Percentiles rank a stretch among this genome's conserved stretches.
Conservation (phyloP, 331 rosid species). For the Dryas integrifolia region DNA sequence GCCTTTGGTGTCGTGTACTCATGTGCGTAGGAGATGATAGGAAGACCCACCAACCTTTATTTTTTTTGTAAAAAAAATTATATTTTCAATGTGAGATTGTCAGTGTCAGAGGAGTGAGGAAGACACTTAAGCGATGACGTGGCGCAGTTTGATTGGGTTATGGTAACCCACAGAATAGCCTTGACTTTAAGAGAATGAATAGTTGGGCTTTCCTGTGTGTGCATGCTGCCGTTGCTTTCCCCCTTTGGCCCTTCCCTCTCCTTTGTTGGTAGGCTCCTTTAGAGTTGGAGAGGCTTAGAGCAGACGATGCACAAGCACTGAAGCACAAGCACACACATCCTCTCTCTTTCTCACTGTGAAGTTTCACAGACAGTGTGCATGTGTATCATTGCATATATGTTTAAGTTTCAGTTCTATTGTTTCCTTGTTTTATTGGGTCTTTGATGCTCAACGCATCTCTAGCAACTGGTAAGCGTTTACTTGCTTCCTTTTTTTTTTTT, state of each 20-base stretch:
- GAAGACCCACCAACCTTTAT: no score
- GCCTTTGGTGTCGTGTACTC: no score
- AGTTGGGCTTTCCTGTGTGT: neutral
- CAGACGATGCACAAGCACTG: no score
- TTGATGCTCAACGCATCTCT: neutral
- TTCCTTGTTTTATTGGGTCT: neutral
- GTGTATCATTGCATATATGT: neutral
- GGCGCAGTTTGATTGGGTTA: neutral
- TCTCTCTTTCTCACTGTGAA: no score
- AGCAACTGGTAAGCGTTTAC: neutral
- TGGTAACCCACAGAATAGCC: neutral
- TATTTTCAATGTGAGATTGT: neutral
- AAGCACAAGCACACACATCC: no score
- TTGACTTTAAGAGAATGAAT: neutral
- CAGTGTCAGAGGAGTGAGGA: neutral
- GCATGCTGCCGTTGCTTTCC: neutral
- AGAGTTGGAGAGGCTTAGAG: no score
- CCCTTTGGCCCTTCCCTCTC: neutral
- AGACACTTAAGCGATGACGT: neutral
- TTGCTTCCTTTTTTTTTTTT: constrained; percentile 13
- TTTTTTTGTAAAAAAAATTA: no score
- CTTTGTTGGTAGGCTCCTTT: neutral
- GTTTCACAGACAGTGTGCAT: neutral
- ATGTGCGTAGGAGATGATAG: no score
- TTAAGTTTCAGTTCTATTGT: neutral